Percentiles rank a stretch among this genome's conserved stretches.
phyloP scores from a whole-genome alignment of 192 early-diverging fungal genomes.

The Phlyctochytrium planicorne region DNA sequence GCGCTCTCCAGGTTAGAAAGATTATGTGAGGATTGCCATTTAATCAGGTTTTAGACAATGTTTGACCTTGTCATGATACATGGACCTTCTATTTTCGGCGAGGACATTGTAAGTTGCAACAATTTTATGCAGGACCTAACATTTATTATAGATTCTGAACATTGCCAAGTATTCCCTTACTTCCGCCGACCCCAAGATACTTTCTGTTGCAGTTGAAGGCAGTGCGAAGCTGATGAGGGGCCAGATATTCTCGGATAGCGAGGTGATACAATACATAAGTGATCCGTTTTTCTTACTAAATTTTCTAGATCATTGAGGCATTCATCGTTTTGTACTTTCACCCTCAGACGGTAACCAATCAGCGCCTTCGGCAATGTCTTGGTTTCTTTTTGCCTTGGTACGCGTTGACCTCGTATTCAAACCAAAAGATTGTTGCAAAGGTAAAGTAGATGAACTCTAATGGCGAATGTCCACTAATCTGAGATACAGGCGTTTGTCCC shows the following conservation, averaged over 20 bases:
- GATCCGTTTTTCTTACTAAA: constrained; percentile 20
- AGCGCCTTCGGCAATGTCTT: constrained; percentile 79
- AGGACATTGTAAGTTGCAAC: constrained; percentile 14
- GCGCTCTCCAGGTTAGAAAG: neutral
- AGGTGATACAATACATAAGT: constrained; percentile 36
- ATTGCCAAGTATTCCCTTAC: constrained; percentile 45
- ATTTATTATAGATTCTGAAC: constrained; percentile 12
- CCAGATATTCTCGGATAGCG: constrained; percentile 46
- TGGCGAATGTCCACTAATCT: neutral
- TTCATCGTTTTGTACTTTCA: constrained; percentile 84
- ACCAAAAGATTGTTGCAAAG: constrained; percentile 68
- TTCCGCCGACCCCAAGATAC: constrained; percentile 53
- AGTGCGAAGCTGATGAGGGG: constrained; percentile 70
- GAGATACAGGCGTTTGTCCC: neutral
- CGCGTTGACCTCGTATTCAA: constrained; percentile 71
- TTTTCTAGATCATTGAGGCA: constrained; percentile 62
- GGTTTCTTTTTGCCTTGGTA: constrained; percentile 86
- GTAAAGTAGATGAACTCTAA: constrained; percentile 29
- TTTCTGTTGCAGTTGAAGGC: constrained; percentile 76
- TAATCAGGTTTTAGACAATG: constrained; percentile 44
- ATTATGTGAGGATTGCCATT: neutral
- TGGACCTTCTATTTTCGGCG: constrained; percentile 40
- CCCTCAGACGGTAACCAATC: constrained; percentile 63
- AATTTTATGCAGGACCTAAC: neutral
- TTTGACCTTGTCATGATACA: constrained; percentile 63